Evolutionary conservation across 2,329 filamentous ascomycete species (phyloP).

Genomic region (Sclerotinia nivalis): DNA sequence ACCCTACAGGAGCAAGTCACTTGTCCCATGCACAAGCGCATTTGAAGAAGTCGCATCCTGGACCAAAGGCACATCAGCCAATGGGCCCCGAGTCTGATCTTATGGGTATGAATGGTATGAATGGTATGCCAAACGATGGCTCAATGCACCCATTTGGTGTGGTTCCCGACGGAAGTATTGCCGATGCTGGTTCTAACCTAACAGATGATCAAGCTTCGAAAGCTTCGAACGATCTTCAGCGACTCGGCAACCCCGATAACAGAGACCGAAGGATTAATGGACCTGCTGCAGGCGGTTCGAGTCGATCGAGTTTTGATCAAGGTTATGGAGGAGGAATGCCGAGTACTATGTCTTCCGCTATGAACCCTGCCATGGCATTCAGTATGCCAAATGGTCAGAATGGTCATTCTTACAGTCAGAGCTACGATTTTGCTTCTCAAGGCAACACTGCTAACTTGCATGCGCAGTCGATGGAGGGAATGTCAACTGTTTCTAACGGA

Average conservation of each 20-base stretch:
- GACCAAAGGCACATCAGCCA: conserved; percentile 52
- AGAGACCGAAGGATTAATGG: conserved; percentile 59
- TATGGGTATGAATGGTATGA: conserved; percentile 43
- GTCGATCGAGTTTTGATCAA: conserved; percentile 50
- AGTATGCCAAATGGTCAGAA: conserved; percentile 64
- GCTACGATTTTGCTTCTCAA: conserved; percentile 42
- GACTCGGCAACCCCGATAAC: conserved; percentile 56
- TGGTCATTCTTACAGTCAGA: conserved; percentile 47
- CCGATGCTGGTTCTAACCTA: conserved; percentile 44
- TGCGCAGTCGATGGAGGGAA: conserved; percentile 35
- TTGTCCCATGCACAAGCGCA: conserved; percentile 89
- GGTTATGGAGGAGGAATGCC: conserved; percentile 59
- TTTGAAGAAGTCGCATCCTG: conserved; percentile 71
- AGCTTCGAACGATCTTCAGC: conserved; percentile 60
- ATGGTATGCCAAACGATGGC: conserved; percentile 55
- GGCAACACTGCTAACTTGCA: conserved; percentile 40
- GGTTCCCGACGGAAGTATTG: conserved; percentile 46
- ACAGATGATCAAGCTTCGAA: conserved; percentile 57
- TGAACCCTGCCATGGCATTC: conserved; percentile 62
- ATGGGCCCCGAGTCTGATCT: conserved; percentile 60
- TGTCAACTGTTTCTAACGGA: conserved; percentile 34
- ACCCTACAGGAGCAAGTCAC: conserved; percentile 92
- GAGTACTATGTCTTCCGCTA: conserved; percentile 61
- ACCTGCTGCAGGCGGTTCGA: conserved; percentile 52
- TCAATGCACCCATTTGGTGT: conserved; percentile 61